These are phyloP conservation scores for Chaetomium strumarium DNA, from an alignment of 2,329 filamentous ascomycete species.

Conservation along the genomic window DNA sequence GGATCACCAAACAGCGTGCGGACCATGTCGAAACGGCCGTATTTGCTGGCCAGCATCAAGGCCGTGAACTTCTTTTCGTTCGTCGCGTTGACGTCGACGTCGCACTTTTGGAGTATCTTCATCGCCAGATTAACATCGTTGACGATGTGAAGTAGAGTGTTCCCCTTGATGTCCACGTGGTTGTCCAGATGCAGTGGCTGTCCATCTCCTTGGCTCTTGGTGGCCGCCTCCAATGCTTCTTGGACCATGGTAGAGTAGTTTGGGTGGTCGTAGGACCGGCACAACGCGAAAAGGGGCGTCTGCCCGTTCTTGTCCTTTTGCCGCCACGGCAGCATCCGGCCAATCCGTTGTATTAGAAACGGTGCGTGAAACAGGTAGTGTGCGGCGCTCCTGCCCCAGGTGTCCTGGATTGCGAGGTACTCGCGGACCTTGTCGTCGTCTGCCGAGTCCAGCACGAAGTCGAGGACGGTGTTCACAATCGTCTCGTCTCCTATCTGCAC, in stretches of 20 bases:
- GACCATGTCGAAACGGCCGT: constrained; percentile 90
- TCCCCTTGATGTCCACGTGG: constrained; percentile 87
- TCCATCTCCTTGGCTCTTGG: constrained; percentile 67
- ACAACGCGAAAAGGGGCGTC: constrained; percentile 93
- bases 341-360: constrained; percentile 69
- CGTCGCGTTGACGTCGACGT: constrained; percentile 91
- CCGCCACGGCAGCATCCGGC: constrained; percentile 75
- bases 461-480: constrained; percentile 68
- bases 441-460: constrained; percentile 55
- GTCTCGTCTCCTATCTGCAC: constrained; percentile 76
- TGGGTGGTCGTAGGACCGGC: constrained; percentile 88
- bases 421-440: constrained; percentile 49
- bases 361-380: constrained; percentile 96
- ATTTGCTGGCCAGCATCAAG: constrained; percentile 97
- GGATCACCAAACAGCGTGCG: constrained; percentile 80
- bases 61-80: constrained; percentile 95
- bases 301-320: constrained; percentile 94
- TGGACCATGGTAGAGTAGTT: constrained; percentile 86
- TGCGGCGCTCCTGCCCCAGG: constrained; percentile 80
- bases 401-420: constrained; percentile 74
- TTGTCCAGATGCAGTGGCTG: constrained; percentile 83
- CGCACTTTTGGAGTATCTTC: constrained; percentile 73
- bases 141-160: constrained; percentile 92
- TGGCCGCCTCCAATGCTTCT: constrained; percentile 69
- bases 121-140: constrained; percentile 74